A percentile compares a stretch with the other conserved stretches of the same genome.
Conservation (phyloP, 306 rosid species). For the Prinsepia uniflora region DNA sequence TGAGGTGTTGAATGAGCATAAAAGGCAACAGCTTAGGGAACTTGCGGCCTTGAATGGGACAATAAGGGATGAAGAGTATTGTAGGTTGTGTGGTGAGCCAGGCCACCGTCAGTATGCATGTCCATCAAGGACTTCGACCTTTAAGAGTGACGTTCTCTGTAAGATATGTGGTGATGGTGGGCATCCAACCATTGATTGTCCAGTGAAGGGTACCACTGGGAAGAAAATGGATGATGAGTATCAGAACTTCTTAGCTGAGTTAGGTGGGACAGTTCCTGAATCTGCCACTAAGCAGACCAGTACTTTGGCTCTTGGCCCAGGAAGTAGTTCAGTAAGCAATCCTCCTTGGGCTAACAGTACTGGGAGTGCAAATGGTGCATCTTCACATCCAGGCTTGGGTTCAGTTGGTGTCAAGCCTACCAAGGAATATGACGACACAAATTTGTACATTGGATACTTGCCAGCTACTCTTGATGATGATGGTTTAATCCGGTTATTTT, state of each 20-base stretch:
- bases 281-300: constrained; percentile 35
- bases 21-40: constrained; percentile 96
- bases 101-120: constrained; percentile 95
- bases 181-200: constrained; percentile 95
- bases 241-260: constrained; percentile 94
- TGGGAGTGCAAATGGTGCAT: constrained; percentile 15
- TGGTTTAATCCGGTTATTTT: constrained; percentile 74
- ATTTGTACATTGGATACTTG: constrained; percentile 90
- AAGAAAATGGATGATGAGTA: constrained; percentile 72
- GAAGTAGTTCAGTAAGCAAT: constrained; percentile 58
- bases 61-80: constrained; percentile 91
- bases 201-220: constrained; percentile 78
- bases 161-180: constrained; percentile 99
- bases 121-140: constrained; percentile 81
- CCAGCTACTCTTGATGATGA: constrained; percentile 95
- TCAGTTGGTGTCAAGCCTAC: constrained; percentile 50
- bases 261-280: constrained; percentile 56
- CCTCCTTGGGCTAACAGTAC: constrained; percentile 90
- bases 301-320: constrained; percentile 60
- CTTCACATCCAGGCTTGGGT: constrained; percentile 67
- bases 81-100: constrained; percentile 94
- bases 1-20: constrained; percentile 95
- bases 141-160: constrained; percentile 86
- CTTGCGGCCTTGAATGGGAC: constrained; percentile 97
- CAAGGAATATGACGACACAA: constrained; percentile 89